Evolutionary conservation across 306 rosid species (phyloP), one percentile per base, ranked within the genome.

Genomic region (Morella rubra): DNA sequence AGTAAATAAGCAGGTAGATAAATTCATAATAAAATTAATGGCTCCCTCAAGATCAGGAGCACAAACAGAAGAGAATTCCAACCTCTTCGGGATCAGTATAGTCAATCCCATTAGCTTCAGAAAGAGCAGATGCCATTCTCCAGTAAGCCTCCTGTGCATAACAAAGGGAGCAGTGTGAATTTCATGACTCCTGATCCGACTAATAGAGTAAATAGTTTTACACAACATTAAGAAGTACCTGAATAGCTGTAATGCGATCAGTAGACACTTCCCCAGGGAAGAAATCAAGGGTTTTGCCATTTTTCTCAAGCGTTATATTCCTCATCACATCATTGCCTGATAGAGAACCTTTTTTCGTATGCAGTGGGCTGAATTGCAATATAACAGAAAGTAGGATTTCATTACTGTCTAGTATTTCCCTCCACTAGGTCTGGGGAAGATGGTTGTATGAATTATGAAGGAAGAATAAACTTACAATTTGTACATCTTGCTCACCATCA

Each of bases 81-180:
- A 94, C 98, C 98, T 95, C 98, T 81, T 95, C 96, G 37, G 98
- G 97, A 86, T 95, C 90, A 54, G 97, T 90, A 82, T 92, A 94
- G 82, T 94, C 97, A 64, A 94, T 84, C 82, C 98, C 98, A 88
- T 95, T 97, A 46, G 96, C 98, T 88, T 90, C 96, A 51, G 90
- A 95, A 67, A 95, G 92, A 41, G 95, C 97, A 51, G 95, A 87
- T 22, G 96, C 96, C 95, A 95, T 90, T 80, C 93, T 92, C 93
- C 91, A 86, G 89, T 94, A 92, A 69, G 93, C 96, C 83, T 95
- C 98, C 97, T 95, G 86, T 71, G 79, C 69, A 68, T 32, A 42
- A 77, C 11, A 74, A 79, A 59, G 32, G 78, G 8, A 71, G 44
- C 42, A 59, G 44, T 32, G 47, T 67, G 49, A 80, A 77, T 77